Conservation (phyloP, 345 rosid genomes). For the Aethionema arabicum region DNA sequence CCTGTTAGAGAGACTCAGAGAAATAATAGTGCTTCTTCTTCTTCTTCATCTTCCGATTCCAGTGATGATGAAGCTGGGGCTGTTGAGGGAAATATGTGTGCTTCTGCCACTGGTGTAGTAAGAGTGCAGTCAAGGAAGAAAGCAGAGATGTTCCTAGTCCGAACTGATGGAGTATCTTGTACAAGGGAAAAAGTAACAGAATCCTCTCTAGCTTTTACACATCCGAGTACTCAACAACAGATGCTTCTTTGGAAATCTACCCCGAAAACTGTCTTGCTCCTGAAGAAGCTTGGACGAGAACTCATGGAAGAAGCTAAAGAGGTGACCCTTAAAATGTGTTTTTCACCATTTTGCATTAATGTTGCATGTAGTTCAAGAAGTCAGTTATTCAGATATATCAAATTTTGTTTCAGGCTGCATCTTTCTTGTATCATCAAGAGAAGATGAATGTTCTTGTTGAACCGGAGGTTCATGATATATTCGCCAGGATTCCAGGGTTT, state of each 20-base stretch:
- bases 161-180: conserved; percentile 98
- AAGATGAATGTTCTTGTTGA: conserved; percentile 95
- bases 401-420: conserved; percentile 61
- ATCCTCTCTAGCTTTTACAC: conserved; percentile 93
- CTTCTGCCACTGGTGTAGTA: conserved; percentile 96
- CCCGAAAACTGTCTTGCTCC: conserved; percentile 80
- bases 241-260: conserved; percentile 99
- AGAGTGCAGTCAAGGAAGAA: conserved; percentile 93
- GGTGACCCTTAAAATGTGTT: conserved; percentile 43
- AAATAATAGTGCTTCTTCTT: conserved; percentile 38
- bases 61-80: conserved; percentile 56
- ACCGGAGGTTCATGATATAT: conserved; percentile 94
- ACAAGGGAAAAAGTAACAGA: conserved; percentile 92
- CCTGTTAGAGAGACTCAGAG: conserved; percentile 37
- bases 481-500: conserved; percentile 97
- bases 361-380: conserved; percentile 4
- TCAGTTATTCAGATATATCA: conserved; percentile 7
- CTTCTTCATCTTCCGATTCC: conserved; percentile 41
- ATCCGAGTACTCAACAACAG: conserved; percentile 99
- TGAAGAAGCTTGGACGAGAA: conserved; percentile 89
- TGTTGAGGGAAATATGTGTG: conserved; percentile 88
- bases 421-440: conserved; percentile 89
- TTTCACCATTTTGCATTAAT: conserved; percentile 5
- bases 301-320: conserved; percentile 97
- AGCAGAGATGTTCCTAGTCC: conserved; percentile 96